phyloP scores from a whole-genome alignment of 768 basidiomycete species.

The Termitomyces sp. region DNA sequence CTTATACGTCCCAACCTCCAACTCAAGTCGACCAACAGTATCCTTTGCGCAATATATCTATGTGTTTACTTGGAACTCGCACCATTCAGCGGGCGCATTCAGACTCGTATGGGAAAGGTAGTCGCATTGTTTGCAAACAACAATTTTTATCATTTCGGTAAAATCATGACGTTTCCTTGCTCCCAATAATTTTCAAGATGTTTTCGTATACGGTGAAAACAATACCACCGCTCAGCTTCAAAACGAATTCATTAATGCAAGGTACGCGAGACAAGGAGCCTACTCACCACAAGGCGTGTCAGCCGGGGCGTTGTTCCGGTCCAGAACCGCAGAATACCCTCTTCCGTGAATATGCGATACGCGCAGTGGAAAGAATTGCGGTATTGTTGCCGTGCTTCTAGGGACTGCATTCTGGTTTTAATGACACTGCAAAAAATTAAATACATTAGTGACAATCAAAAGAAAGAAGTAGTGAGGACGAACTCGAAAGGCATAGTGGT shows the following conservation, averaged over 20 bases:
- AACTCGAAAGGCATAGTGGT: slow-evolving; percentile 83
- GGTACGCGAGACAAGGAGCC: neutral
- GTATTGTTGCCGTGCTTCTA: slow-evolving; percentile 79
- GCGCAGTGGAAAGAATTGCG: slow-evolving; percentile 95
- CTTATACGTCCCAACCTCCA: too few relatives aligned
- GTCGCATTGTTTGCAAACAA: neutral
- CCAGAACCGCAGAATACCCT: slow-evolving; percentile 92
- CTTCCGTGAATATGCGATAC: slow-evolving; percentile 90
- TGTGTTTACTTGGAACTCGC: neutral
- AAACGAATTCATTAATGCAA: neutral
- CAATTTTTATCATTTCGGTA: neutral
- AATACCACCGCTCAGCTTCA: slow-evolving; percentile 85
- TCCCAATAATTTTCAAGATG: slow-evolving; percentile 45
- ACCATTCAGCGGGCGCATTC: neutral
- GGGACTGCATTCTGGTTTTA: slow-evolving; percentile 97
- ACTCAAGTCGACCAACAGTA: neutral
- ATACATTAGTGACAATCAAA: neutral
- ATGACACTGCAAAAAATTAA: slow-evolving; percentile 70
- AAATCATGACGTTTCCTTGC: neutral
- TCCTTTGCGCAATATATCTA: neutral
- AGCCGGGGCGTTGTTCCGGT: slow-evolving; percentile 92
- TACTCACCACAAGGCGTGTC: slow-evolving; percentile 73
- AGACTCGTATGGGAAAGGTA: neutral
- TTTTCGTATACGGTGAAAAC: slow-evolving; percentile 92
- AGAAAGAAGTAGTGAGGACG: slow-evolving; percentile 16